Evolutionary conservation across 208 protist genomes (phyloP).

Genomic region (Paratrypanosoma confusum): DNA sequence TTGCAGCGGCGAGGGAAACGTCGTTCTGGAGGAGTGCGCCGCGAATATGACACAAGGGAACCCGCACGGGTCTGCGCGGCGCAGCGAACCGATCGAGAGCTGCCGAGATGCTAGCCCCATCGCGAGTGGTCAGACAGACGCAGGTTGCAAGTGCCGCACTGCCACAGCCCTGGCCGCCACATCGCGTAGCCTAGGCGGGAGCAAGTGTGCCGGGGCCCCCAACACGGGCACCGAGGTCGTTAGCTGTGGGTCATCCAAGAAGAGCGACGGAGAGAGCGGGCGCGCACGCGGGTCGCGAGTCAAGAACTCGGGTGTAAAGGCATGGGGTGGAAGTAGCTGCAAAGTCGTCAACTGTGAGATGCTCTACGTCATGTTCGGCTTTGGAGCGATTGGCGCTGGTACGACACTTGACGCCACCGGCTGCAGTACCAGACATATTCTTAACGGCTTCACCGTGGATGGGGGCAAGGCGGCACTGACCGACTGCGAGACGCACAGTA

Average conservation of each 20-base stretch:
- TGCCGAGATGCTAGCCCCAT: too few species aligned
- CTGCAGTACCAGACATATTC: slow-evolving; percentile 42
- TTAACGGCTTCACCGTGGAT: slow-evolving; percentile 65
- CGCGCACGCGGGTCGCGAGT: too few species aligned
- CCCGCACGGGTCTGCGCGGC: too few species aligned
- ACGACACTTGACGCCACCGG: slow-evolving; percentile 34
- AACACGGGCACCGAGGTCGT: too few species aligned
- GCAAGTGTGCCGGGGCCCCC: too few species aligned
- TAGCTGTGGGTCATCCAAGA: too few species aligned
- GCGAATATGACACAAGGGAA: slow-evolving; percentile 35
- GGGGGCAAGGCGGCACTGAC: slow-evolving; percentile 30
- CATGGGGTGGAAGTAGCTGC: slow-evolving; percentile 49
- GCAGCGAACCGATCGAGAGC: too few species aligned
- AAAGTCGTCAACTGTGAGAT: slow-evolving; percentile 32
- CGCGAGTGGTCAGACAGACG: too few species aligned
- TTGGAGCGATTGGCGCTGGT: slow-evolving; percentile 49
- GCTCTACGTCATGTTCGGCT: slow-evolving; percentile 45
- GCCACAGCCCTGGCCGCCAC: too few species aligned
- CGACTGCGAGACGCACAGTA: slow-evolving; percentile 44
- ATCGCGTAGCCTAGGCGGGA: too few species aligned
- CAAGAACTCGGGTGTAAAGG: slow-evolving; percentile 51
- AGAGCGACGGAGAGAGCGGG: too few species aligned
- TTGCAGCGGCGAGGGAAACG: slow-evolving; percentile 28
- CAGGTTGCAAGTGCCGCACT: too few species aligned
- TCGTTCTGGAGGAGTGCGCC: slow-evolving; percentile 23